Evolutionary conservation across 257 asterid genomes (phyloP).

Genomic region (Penstemon newberryi): DNA sequence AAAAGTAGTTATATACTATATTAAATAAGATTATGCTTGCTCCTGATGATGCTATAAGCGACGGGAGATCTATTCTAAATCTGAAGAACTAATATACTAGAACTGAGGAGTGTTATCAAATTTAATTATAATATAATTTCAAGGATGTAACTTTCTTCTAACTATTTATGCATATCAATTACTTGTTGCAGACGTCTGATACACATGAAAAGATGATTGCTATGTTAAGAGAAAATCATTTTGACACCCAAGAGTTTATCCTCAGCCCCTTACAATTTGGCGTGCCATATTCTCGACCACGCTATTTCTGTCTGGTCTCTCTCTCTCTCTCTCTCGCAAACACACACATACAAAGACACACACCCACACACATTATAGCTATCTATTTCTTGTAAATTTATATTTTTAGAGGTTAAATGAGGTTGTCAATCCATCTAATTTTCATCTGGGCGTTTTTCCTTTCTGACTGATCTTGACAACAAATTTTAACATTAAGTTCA

Average conservation of each 20-base stretch:
- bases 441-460: slow-evolving; percentile 16
- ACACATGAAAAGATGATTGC: slow-evolving; percentile 76
- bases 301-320: slow-evolving; percentile 88
- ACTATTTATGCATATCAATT: slow-evolving; percentile 17
- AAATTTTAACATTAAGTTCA: neutral
- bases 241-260: slow-evolving; percentile 75
- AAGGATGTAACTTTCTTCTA: slow-evolving; percentile 12
- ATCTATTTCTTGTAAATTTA: neutral
- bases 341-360: too few species aligned
- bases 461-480: slow-evolving; percentile 14
- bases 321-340: slow-evolving; percentile 25
- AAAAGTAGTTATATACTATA: neutral
- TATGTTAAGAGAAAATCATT: slow-evolving; percentile 65
- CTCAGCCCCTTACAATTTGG: slow-evolving; percentile 96
- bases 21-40: neutral
- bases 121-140: slow-evolving; percentile 7
- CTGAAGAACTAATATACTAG: slow-evolving; percentile 1
- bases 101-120: neutral
- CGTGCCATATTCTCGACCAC: slow-evolving; percentile 94
- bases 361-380: neutral
- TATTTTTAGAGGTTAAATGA: neutral
- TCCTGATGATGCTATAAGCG: neutral
- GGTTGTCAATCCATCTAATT: neutral
- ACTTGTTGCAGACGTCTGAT: slow-evolving; percentile 75
- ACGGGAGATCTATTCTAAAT: neutral